Base-by-base conservation (phyloP, 75 land plant genomes). In the Pseudotsuga menziesii region DNA sequence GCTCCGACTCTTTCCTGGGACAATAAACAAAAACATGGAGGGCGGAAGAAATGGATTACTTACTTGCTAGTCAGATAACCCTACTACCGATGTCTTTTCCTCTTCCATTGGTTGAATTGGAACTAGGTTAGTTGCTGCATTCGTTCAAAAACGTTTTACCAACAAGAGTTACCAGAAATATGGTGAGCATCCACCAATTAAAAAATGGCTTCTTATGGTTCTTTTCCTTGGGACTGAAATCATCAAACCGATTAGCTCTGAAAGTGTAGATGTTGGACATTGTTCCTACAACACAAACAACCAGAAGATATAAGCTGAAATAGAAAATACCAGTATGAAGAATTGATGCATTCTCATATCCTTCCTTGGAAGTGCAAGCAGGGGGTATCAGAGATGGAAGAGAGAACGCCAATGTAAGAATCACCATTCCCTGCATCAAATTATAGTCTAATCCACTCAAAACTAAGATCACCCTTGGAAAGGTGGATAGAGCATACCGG, bases 221-320 rank as follows among this genome's bases (percentile, higher is more conserved):
- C 75, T 86, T 86, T 84, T 96, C 99, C 6, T 75, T 29, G 20
- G 91, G 90, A 67, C 94, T 78, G 60, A 84, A 80, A 15, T 92
- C 94, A 72, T 96, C 99, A 70, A 96, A 96, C 74, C 94, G 99
- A 79, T 96, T 97, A 0, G 98, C 99, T 4, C 98, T 94, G 76
- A 94, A 90, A 27, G 97, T 91, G n/a, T 91, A 92, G 29, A 96
- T 96, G 80, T 90, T 94, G 41, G 97, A 86, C 57, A 92, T 94
- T 77, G 96, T 96, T n/a, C 99, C 99, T 19, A 97, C 99, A 12
- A 95, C 90, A 0, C 97, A 93, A 16, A 96, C 12, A 1, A 97
- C 97, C 74, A 96, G 90, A 72, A 85, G 79, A 84, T 96, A 96
- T 58, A 94, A 91, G 9, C 93, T 75, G 4, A 86, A 60, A 81